Conservation (phyloP, 495 filamentous ascomycete species). For the Daldinia childiae region DNA sequence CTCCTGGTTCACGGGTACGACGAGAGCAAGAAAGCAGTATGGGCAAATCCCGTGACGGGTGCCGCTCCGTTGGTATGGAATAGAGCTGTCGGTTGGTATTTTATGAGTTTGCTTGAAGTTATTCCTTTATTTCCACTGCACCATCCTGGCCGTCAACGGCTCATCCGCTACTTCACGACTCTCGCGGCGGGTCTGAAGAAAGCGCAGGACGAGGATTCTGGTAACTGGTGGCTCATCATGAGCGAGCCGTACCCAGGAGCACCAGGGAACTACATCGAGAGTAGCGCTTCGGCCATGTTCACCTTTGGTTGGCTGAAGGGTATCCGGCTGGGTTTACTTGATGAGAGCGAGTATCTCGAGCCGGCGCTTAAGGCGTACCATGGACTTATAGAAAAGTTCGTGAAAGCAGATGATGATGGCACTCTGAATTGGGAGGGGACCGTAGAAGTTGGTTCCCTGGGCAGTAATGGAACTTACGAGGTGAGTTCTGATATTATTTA, state of each 20-base stretch:
- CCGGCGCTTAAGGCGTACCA: constrained; percentile 53
- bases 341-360: constrained; percentile 42
- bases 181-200: constrained; percentile 54
- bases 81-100: constrained; percentile 68
- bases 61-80: constrained; percentile 66
- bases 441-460: constrained; percentile 64
- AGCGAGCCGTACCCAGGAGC: constrained; percentile 51
- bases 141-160: constrained; percentile 45
- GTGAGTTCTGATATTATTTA: constrained; percentile 33
- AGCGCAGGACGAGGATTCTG: constrained; percentile 56
- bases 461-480: constrained; percentile 59
- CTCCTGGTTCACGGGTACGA: constrained; percentile 70
- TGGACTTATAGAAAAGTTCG: constrained; percentile 54
- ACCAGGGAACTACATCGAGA: constrained; percentile 69
- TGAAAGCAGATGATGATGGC: constrained; percentile 54
- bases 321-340: constrained; percentile 55
- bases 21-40: constrained; percentile 60
- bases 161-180: constrained; percentile 53
- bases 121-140: constrained; percentile 57
- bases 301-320: constrained; percentile 65
- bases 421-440: constrained; percentile 63
- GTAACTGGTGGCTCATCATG: constrained; percentile 72
- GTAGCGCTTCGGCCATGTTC: constrained; percentile 69
- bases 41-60: constrained; percentile 66
- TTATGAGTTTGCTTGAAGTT: constrained; percentile 66